Evolutionary conservation across 108 stramenopile genomes (phyloP), one percentile per base, ranked within the genome.

Genomic region (Conticribra guillardii): DNA sequence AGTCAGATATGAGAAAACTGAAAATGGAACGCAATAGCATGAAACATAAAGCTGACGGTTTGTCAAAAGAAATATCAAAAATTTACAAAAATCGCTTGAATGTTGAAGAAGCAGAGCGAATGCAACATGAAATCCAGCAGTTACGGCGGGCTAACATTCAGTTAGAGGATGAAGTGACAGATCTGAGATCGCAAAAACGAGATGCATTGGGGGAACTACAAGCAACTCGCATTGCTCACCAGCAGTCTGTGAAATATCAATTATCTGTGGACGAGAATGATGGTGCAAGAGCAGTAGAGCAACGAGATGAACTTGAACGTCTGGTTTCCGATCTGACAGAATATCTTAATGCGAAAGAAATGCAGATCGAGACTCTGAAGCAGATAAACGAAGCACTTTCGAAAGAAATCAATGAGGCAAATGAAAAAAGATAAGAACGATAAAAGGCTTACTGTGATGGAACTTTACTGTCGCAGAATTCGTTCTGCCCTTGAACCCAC

Each of bases 331-430:
- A 90, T 24, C 63, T 91, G 70, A 89, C 89, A 7, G 89, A 91
- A 44, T 88, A 90, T 71, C 76, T 91, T 2, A 63, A 79, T 48
- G 93, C 93, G 26, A 88, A 94, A 69, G 86, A 90, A 37, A 85
- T 87, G 87, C 93, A 94, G 62, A 65, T 94, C 28, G 80, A 82
- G 47, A 91, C 93, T 16, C 66, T 94, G 75, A 88, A 81, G 60
- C 76, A 84, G 59, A 85, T 94, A 16, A 94, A 91, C 65, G 75
- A 82, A 41, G 85, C 87, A 1, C 67, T 91, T 4, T 60, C 76
- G 31, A 55, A 73, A 58, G 89, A 93, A 29, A 74, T 67, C 27
- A 52, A 65, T 21, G 62, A 76, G 0, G 48, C 21, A 34, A 57
- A 44, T 44, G 44, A 44, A 44, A 44, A 44, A 44, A 11, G 8